A percentile compares a stretch with the other conserved stretches of the same genome.
phyloP scores from a whole-genome alignment of 139 green algal species.

The Dunaliella primolecta region DNA sequence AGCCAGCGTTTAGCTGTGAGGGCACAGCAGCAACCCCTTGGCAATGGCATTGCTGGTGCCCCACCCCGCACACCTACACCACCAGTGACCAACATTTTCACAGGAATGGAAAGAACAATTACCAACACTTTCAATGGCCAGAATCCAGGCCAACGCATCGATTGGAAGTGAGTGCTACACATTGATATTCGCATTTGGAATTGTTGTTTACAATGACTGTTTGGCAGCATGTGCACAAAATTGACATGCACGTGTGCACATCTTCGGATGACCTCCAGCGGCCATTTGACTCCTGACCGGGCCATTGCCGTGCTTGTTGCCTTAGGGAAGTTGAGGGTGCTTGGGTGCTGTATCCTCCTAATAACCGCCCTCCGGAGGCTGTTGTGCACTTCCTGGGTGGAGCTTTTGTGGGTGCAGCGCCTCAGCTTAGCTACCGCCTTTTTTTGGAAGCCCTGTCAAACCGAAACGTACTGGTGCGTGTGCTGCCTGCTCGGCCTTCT shows the following conservation, averaged over 20 bases:
- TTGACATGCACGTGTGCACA: too few species aligned
- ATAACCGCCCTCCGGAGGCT: constrained; percentile 30
- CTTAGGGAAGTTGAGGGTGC: constrained; percentile 68
- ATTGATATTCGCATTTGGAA: neutral
- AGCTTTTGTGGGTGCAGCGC: constrained; percentile 88
- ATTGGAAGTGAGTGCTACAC: constrained; percentile 42
- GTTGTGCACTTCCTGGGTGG: constrained; percentile 89
- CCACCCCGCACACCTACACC: neutral
- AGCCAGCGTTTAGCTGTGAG: neutral
- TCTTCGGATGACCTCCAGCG: neutral
- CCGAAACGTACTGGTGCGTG: constrained; percentile 60
- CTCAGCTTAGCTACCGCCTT: constrained; percentile 52
- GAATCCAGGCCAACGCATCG: constrained; percentile 38
- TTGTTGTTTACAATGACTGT: neutral
- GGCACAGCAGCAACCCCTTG: neutral
- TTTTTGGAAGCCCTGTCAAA: constrained; percentile 77
- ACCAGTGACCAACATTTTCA: constrained; percentile 16
- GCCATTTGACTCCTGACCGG: neutral
- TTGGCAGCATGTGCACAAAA: neutral
- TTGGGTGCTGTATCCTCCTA: constrained; percentile 68
- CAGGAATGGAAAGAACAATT: constrained; percentile 33
- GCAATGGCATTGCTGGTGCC: neutral
- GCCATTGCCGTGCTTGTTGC: neutral
- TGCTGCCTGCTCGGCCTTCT: too few species aligned
- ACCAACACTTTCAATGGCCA: constrained; percentile 36